Base-by-base conservation (phyloP, 2,329 filamentous ascomycete genomes). In the Tolypocladium amazonense region DNA sequence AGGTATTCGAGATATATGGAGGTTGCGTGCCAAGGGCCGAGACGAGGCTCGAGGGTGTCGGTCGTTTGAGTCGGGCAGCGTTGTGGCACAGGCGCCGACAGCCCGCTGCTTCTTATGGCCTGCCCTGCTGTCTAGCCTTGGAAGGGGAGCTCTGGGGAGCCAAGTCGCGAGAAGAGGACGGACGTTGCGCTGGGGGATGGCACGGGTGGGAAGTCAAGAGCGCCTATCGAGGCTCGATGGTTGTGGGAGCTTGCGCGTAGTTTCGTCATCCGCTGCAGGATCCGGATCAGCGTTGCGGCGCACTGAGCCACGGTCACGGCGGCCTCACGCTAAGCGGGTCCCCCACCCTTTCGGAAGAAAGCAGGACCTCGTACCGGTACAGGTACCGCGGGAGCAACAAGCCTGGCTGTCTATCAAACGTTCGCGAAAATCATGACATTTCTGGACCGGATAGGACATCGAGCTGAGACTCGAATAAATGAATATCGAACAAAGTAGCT, bases 181-280 rank as follows among this genome's bases (percentile, higher is more conserved):
- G 30, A 41, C 45, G 54, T 35, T 56, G 25, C 12, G 30, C 56
- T 45, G 23, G 18, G 30, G 39, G n/a, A 8, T 25, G 37, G 7
- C 38, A 43, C 56, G 54, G 52, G 38, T 60, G 23, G 35, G 39
- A 20, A 43, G 45, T 56, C 7, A 56, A 20, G 53, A 58, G 60
- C 53, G 43, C 25, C 53, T 14, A 11, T 27, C 54, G 54, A 39
- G 14, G 54, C 56, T 45, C 25, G 56, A 52, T 25, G 57, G 53
- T 58, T 50, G 60, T 39, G 37, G 58, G 53, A 58, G 62, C 57
- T 59, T 60, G 58, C 62, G 59, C 54, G 58, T 58, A 59, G 58
- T 59, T 65, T 62, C 62, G 65, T 65, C 62, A 66, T 64, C 61
- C 20, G 45, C 45, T n/a, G 33, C n/a, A 41, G 23, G 50, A 14